Conservation (phyloP, 345 rosid genomes). For the Anastatica hierochuntica region DNA sequence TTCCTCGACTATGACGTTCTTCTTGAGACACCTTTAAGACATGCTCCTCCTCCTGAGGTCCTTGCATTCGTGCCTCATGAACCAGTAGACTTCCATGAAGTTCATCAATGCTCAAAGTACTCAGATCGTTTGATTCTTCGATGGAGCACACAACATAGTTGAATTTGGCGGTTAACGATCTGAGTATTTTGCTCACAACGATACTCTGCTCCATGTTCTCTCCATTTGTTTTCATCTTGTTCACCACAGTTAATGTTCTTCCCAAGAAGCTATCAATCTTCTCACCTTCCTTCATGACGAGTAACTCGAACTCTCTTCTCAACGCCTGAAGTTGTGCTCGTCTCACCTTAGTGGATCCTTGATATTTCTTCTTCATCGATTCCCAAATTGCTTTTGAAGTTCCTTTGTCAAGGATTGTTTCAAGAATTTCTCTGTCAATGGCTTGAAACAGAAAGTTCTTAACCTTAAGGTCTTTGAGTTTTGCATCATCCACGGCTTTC, state of each 20-base stretch:
- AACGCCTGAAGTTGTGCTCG: too few species aligned
- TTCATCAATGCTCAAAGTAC: not conserved
- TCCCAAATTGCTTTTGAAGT: too few species aligned
- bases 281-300: not conserved
- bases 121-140: not conserved
- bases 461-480: too few species aligned
- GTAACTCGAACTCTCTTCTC: not conserved
- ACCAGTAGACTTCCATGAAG: not conserved
- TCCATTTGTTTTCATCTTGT: not conserved
- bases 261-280: not conserved
- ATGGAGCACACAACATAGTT: not conserved
- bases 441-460: too few species aligned
- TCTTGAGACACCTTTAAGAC: not conserved
- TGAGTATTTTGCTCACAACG: not conserved
- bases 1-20: not conserved
- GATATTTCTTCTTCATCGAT: too few species aligned
- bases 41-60: not conserved
- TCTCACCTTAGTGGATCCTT: too few species aligned
- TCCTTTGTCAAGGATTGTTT: too few species aligned
- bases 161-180: not conserved
- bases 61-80: not conserved
- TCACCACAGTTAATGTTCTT: not conserved
- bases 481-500: too few species aligned
- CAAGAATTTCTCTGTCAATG: too few species aligned
- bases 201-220: not conserved